These are phyloP conservation scores for Blastobotrys chiropterorum DNA, from an alignment of 805 yeast genomes.

Conservation along the genomic window DNA sequence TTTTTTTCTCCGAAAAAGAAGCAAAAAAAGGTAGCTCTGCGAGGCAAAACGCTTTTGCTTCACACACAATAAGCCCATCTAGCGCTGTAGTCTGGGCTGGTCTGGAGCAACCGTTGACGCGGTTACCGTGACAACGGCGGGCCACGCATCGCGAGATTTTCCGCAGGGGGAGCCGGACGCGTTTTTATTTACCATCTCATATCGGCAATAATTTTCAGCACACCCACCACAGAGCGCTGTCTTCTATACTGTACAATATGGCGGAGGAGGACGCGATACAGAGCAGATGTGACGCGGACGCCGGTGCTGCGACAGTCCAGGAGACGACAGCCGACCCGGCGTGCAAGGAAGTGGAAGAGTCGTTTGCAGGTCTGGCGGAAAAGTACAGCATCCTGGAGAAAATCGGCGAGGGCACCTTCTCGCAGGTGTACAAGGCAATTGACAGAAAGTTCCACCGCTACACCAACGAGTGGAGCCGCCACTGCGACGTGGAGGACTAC, in stretches of 20 bases:
- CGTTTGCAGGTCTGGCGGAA: constrained; percentile 48
- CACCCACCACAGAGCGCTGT: too few species aligned
- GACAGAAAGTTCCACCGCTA: constrained; percentile 38
- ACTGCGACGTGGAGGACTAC: neutral
- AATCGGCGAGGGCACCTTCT: constrained; percentile 63
- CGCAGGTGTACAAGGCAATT: constrained; percentile 56
- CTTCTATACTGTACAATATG: too few species aligned
- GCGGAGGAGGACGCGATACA: constrained; percentile 2
- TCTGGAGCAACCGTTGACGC: too few species aligned
- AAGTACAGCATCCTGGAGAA: constrained; percentile 49
- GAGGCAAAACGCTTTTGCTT: too few species aligned
- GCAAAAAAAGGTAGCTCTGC: too few species aligned
- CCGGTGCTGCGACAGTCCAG: too few species aligned
- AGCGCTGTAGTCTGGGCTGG: too few species aligned
- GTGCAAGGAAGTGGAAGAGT: constrained; percentile 21
- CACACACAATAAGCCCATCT: too few species aligned
- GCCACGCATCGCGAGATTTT: neutral
- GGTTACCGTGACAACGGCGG: too few species aligned
- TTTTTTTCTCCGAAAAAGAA: too few species aligned
- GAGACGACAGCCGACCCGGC: constrained; percentile 1
- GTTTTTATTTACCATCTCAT: neutral
- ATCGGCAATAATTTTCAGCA: too few species aligned
- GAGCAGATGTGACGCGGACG: constrained; percentile 1
- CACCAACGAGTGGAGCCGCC: constrained; percentile 14
- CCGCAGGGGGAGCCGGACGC: neutral